Evolutionary conservation across 2,329 filamentous ascomycete genomes (phyloP).

Genomic region (Cercospora sp.): DNA sequence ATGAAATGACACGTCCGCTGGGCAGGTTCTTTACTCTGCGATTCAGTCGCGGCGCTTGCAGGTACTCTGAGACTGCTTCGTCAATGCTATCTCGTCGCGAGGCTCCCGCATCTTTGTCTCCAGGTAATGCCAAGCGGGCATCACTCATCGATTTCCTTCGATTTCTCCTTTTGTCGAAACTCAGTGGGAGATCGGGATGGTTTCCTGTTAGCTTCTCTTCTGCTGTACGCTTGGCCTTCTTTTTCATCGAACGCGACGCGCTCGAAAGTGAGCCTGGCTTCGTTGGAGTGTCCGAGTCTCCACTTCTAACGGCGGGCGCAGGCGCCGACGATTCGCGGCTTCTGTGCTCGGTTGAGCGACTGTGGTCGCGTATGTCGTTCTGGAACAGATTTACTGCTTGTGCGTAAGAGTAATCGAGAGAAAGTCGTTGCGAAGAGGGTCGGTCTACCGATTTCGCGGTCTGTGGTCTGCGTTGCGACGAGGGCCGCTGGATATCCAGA

Average conservation of each 20-base stretch:
- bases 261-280: constrained; percentile 7
- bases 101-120: constrained; percentile 37
- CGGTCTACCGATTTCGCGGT: constrained; percentile 27
- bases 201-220: constrained; percentile 28
- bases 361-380: constrained; percentile 18
- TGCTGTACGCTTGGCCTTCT: constrained; percentile 20
- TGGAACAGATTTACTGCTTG: constrained; percentile 33
- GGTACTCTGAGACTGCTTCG: constrained; percentile 79
- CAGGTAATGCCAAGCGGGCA: constrained; percentile 41
- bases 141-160: constrained; percentile 39
- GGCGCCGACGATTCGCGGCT: constrained; percentile 21
- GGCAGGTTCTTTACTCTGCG: constrained; percentile 85
- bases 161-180: constrained; percentile 30
- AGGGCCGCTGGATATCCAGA: constrained; percentile 21
- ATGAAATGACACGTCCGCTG: constrained; percentile 85
- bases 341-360: constrained; percentile 10
- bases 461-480: constrained; percentile 24
- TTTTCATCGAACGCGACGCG: constrained; percentile 12
- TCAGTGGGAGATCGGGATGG: constrained; percentile 33
- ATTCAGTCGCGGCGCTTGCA: constrained; percentile 78
- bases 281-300: constrained; percentile 18
- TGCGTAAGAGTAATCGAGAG: constrained; percentile 37
- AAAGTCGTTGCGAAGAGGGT: constrained; percentile 27
- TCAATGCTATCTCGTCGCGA: constrained; percentile 81
- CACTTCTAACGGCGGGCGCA: constrained; percentile 14